Evolutionary conservation across 1,284 basidiomycete genomes (phyloP), one percentile per base, ranked within the genome.

Genomic region (Stygiomarasmius scandens): DNA sequence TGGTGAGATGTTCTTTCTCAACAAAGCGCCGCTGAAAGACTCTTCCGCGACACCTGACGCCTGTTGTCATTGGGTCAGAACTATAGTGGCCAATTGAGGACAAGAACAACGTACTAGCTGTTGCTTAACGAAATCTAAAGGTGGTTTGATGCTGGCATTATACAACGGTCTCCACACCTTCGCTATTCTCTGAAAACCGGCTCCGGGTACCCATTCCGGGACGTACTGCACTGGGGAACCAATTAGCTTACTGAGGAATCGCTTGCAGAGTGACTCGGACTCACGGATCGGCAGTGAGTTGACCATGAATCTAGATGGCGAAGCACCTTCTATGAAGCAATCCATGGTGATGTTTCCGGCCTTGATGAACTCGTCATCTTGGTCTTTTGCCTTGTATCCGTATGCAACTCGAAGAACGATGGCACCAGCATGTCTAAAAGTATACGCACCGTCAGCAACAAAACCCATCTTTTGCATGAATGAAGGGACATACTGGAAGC

Each of bases 391-490:
- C 24, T 64, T 61, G 63, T 76, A 75, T 6, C 75, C 75, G 54
- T 77, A 70, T 2, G 69, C 57, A 20, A 77, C 66, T 51, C 63
- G 66, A 4, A 75, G 62, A 19, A 75, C 71, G 47, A 71, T 67
- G 3, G 70, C 59, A 4, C 70, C 74, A 0, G 70, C 68, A 10
- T 59, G 58, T 48, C 58, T 59, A 25, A 16, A 8, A 14, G 4
- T 9, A n/a, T 52, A 3, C 25, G 24, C 3, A 32, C 4, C 10
- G 23, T 25, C 25, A 2, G 12, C 4, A 20, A n/a, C 6, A 12
- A 14, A 36, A n/a, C n/a, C n/a, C n/a, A n/a, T 22, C 6, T 9
- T 4, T 10, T 5, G 12, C 9, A 48, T 8, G 9, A 47, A 8
- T 10, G 6, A 22, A 29, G 27, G 2, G 22, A 51, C 50, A 8